These are phyloP conservation scores for Ceratocystis diversiconidia DNA, from an alignment of 2,329 filamentous ascomycete genomes.

Conservation along the genomic window DNA sequence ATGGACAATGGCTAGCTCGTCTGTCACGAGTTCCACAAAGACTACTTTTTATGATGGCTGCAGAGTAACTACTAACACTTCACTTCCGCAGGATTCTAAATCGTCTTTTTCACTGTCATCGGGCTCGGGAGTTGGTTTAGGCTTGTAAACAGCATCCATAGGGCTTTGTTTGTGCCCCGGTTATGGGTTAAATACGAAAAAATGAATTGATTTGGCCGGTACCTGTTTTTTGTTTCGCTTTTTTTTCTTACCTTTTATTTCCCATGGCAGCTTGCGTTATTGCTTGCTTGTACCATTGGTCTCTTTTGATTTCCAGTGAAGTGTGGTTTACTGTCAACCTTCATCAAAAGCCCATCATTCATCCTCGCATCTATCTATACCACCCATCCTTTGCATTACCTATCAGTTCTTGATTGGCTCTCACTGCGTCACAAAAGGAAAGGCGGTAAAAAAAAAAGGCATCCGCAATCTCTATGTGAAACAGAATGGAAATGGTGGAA, in stretches of 20 bases:
- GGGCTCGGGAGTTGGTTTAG: slow-evolving; percentile 35
- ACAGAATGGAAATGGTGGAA: too few species aligned
- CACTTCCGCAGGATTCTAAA: slow-evolving; percentile 31
- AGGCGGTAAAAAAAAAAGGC: too few species aligned
- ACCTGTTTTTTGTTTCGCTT: slow-evolving; percentile 13
- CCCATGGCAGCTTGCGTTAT: background rate
- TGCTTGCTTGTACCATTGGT: background rate
- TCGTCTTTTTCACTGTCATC: slow-evolving; percentile 28
- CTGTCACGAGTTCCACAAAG: background rate
- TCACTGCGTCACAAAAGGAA: too few species aligned
- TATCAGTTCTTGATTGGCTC: too few species aligned
- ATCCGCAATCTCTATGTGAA: too few species aligned
- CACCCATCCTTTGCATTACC: too few species aligned
- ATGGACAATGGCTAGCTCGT: background rate
- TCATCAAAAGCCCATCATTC: background rate
- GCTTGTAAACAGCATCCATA: slow-evolving; percentile 34
- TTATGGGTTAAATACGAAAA: slow-evolving; percentile 29
- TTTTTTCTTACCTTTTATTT: background rate
- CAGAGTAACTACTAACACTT: background rate
- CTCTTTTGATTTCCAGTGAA: background rate
- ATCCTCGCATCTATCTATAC: too few species aligned
- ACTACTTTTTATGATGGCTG: background rate
- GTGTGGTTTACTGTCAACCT: background rate
- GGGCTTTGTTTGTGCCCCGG: slow-evolving; percentile 30
- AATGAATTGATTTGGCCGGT: slow-evolving; percentile 20